Evolutionary conservation across 176 grass and related monocot genomes (phyloP).

Genomic region (Cenchrus purpureus): DNA sequence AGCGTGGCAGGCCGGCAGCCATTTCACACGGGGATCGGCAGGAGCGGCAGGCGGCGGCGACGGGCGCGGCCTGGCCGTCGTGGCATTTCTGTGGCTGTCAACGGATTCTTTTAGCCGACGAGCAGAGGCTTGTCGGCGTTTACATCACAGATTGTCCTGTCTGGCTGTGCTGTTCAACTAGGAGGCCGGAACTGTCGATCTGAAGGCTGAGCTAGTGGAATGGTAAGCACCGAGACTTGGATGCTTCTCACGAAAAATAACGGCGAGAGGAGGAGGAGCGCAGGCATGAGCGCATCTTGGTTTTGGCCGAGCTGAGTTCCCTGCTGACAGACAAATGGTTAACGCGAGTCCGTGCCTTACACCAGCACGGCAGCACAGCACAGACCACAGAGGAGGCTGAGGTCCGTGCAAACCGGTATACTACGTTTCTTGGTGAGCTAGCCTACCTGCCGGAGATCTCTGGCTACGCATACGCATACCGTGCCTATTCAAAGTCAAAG

Average conservation of each 20-base stretch:
- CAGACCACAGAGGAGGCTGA: background rate
- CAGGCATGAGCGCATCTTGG: background rate
- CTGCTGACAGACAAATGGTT: background rate
- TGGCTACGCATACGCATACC: background rate
- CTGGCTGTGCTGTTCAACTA: background rate
- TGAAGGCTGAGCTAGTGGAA: background rate
- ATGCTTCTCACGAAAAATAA: constrained; percentile 2
- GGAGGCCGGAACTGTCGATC: background rate
- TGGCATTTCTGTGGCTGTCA: background rate
- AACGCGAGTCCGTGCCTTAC: background rate
- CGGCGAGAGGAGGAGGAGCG: background rate
- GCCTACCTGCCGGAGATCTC: background rate
- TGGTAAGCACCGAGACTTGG: background rate
- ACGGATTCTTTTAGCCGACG: background rate
- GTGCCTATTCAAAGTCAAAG: background rate
- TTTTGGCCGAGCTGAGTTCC: background rate
- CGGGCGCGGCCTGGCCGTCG: background rate
- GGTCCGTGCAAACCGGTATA: background rate
- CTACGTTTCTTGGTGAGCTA: background rate
- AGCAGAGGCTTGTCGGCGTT: background rate
- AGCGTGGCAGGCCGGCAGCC: background rate
- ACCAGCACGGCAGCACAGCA: background rate
- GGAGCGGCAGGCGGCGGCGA: background rate
- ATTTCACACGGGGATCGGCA: constrained; percentile 33
- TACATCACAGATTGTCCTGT: background rate